Evolutionary conservation across 2,329 filamentous ascomycete species (phyloP).

Genomic region (Fusarium cicatricum): DNA sequence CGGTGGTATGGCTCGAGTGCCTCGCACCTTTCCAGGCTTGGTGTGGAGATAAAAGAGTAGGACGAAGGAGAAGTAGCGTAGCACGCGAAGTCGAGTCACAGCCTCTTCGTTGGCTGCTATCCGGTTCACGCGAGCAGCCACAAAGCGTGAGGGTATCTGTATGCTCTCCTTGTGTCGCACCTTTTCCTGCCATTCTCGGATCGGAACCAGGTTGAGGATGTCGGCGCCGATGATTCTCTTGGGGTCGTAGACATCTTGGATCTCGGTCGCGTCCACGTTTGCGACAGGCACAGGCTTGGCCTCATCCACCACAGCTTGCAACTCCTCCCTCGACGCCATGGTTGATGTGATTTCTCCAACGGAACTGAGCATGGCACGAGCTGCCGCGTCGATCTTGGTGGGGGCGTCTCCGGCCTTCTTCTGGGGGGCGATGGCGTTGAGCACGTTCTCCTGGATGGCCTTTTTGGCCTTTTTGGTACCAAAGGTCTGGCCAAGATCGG

Average conservation of each 20-base stretch:
- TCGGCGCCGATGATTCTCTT: slow-evolving; percentile 72
- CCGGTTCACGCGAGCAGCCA: slow-evolving; percentile 67
- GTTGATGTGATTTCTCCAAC: slow-evolving; percentile 68
- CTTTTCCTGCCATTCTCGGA: slow-evolving; percentile 78
- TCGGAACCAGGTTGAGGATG: slow-evolving; percentile 71
- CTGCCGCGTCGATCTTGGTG: slow-evolving; percentile 63
- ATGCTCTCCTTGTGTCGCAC: slow-evolving; percentile 66
- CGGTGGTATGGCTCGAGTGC: slow-evolving; percentile 62
- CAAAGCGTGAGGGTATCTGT: slow-evolving; percentile 67
- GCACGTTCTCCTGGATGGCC: slow-evolving; percentile 71
- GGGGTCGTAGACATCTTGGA: slow-evolving; percentile 77
- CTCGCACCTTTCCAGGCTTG: slow-evolving; percentile 56
- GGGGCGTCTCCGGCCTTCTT: slow-evolving; percentile 47
- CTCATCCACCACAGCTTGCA: slow-evolving; percentile 70
- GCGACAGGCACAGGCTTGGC: slow-evolving; percentile 77
- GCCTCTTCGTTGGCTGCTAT: slow-evolving; percentile 63
- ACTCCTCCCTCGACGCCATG: slow-evolving; percentile 73
- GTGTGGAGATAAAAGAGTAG: slow-evolving; percentile 61
- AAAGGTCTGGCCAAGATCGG: slow-evolving; percentile 78
- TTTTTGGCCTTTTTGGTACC: slow-evolving; percentile 89
- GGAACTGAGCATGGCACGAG: slow-evolving; percentile 67
- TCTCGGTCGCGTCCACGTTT: slow-evolving; percentile 71
- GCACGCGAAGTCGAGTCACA: slow-evolving; percentile 62
- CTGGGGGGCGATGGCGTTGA: slow-evolving; percentile 72
- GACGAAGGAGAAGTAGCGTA: slow-evolving; percentile 68